A percentile compares a stretch with the other conserved stretches of the same genome.
Evolutionary conservation across 257 asterid genomes (phyloP).

Genomic region (Cynanchum wilfordii): DNA sequence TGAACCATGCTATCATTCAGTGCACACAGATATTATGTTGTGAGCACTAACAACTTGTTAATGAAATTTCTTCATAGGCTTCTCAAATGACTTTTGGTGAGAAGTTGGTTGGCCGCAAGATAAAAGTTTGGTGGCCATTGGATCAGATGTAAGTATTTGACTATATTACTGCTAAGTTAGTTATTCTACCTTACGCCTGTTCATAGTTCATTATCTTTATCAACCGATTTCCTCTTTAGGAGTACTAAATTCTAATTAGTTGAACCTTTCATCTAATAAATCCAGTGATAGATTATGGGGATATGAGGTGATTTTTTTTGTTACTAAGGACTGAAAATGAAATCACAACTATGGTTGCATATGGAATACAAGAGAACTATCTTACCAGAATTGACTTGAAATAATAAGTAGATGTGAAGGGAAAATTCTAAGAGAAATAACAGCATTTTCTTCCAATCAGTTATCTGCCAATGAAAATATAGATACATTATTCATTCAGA

Average conservation of each 20-base stretch:
- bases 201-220: neutral
- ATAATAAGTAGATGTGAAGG: neutral
- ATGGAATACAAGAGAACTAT: neutral
- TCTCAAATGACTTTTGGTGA: neutral
- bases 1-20: neutral
- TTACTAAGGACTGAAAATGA: neutral
- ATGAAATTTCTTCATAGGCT: neutral
- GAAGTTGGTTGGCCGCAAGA: slow-evolving; percentile 5
- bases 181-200: neutral
- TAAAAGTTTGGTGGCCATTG: slow-evolving; percentile 5
- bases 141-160: neutral
- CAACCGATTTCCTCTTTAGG: neutral
- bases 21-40: neutral
- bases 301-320: neutral
- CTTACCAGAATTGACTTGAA: neutral
- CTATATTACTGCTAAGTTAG: neutral
- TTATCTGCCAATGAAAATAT: neutral
- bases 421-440: neutral
- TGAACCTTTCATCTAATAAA: neutral
- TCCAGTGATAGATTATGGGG: neutral
- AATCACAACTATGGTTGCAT: neutral
- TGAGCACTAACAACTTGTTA: neutral
- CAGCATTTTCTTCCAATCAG: neutral
- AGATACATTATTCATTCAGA: neutral
- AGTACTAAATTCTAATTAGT: neutral